Percentiles rank a stretch among this genome's conserved stretches.
Conservation (phyloP, 345 rosid genomes). For the Theobroma cacao region DNA sequence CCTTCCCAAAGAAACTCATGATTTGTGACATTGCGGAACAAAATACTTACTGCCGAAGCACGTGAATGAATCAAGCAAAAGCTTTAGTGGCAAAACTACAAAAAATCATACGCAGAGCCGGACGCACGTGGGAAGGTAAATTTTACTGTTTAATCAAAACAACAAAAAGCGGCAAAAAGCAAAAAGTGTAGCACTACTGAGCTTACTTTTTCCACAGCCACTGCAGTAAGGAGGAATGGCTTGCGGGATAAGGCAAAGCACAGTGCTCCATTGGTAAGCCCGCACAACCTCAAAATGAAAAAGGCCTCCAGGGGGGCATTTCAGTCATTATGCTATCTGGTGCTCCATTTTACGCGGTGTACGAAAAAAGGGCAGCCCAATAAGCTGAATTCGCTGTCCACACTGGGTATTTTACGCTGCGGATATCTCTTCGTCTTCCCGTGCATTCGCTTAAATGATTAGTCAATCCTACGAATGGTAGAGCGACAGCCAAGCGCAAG, state of each 20-base stretch:
- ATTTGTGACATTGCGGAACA: neutral
- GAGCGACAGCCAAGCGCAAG: neutral
- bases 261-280: neutral
- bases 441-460: neutral
- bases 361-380: neutral
- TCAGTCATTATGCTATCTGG: neutral
- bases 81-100: neutral
- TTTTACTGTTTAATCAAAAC: neutral
- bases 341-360: neutral
- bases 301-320: neutral
- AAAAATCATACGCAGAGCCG: neutral
- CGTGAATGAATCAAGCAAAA: neutral
- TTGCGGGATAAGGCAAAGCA: neutral
- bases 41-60: neutral
- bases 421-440: neutral
- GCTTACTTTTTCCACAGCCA: neutral
- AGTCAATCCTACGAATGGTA: neutral
- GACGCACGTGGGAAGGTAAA: neutral
- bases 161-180: neutral
- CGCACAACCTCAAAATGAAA: too few relatives aligned
- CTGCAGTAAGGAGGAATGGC: neutral
- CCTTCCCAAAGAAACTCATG: too few relatives aligned
- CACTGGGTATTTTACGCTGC: neutral
- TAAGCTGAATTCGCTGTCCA: neutral
- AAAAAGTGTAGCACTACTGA: neutral